phyloP scores from a whole-genome alignment of 75 land plant species.

The Cryptomeria japonica region DNA sequence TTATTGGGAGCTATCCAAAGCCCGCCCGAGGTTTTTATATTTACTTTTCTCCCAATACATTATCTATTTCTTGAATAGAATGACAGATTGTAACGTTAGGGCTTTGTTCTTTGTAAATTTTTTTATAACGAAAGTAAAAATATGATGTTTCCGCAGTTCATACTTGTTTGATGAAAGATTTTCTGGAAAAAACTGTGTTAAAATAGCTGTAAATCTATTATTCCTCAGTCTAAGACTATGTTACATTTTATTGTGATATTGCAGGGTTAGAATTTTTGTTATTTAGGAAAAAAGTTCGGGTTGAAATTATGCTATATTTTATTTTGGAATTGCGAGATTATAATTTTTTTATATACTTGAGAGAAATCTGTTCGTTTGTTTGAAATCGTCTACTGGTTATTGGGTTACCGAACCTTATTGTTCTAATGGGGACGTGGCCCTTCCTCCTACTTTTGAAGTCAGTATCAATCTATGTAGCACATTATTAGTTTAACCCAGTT shows the following conservation, averaged over 20 bases:
- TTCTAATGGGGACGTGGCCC: background rate
- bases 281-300: background rate
- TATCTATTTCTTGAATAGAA: background rate
- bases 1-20: constrained; percentile 87
- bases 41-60: background rate
- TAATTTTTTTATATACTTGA: background rate
- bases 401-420: background rate
- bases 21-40: constrained; percentile 56
- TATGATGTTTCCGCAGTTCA: background rate
- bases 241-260: background rate
- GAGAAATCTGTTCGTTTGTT: background rate
- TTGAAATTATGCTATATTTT: background rate
- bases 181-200: too few species aligned
- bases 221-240: background rate
- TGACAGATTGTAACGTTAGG: background rate
- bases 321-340: background rate
- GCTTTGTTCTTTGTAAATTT: background rate
- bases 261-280: background rate
- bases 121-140: background rate
- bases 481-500: background rate
- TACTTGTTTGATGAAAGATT: too few species aligned
- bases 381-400: background rate
- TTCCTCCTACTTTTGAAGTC: background rate
- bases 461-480: background rate
- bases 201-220: too few species aligned